Conservation (phyloP, 116 monocot genomes). For the Papilionanthe hybrid region DNA sequence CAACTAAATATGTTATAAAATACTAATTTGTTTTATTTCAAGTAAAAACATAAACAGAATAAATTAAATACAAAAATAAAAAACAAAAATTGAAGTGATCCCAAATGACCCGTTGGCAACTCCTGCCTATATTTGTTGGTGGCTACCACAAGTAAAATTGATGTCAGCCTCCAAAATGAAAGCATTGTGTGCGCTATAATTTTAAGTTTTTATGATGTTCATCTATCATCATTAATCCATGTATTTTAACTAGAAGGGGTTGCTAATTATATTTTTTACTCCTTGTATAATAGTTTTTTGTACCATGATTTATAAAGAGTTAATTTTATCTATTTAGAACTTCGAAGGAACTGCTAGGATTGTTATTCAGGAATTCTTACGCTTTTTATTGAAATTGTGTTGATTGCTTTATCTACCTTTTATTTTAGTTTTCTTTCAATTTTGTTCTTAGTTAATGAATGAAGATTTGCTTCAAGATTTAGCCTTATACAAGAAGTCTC, state of each 20-base stretch:
- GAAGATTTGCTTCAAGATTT: conserved; percentile 98
- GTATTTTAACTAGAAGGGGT: not conserved
- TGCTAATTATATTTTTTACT: not conserved
- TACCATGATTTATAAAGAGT: not conserved
- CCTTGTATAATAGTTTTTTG: not conserved
- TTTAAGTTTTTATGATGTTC: not conserved
- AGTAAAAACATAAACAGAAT: no score
- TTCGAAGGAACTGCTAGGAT: not conserved
- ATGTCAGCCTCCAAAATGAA: not conserved
- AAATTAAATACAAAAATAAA: no score
- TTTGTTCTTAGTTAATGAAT: conserved; percentile 60
- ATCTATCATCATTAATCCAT: not conserved
- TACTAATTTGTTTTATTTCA: no score
- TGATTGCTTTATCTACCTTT: not conserved
- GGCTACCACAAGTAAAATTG: not conserved
- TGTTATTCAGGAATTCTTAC: not conserved
- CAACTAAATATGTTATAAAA: no score
- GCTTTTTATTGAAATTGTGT: not conserved
- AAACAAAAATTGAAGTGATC: no score
- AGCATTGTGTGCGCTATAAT: not conserved
- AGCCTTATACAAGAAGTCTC: conserved; percentile 88
- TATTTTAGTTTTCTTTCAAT: not conserved
- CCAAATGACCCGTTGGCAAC: not conserved
- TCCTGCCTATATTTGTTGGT: not conserved
- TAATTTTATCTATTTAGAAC: not conserved